Conservation (phyloP, 495 filamentous ascomycete genomes). For the Daldinia bambusicola region DNA sequence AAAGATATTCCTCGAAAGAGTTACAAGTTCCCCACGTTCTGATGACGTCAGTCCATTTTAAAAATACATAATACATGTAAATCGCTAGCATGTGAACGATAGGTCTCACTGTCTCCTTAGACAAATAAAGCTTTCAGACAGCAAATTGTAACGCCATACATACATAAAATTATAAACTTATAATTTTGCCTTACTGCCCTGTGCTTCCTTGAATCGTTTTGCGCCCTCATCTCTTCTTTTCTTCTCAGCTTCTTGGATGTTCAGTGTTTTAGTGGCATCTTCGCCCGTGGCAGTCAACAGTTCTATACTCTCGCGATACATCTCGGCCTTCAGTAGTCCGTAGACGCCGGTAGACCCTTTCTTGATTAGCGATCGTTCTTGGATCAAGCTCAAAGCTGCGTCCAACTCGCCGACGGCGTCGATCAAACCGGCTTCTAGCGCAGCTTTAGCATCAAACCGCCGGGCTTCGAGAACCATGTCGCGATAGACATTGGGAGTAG, state of each 20-base stretch:
- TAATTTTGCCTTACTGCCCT: constrained; percentile 56
- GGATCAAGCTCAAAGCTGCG: constrained; percentile 66
- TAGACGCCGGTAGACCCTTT: constrained; percentile 73
- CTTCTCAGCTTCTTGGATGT: constrained; percentile 52
- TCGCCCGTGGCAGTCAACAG: constrained; percentile 59
- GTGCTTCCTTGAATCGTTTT: constrained; percentile 53
- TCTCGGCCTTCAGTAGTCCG: constrained; percentile 74
- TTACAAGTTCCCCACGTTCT: not conserved
- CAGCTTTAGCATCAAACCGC: constrained; percentile 68
- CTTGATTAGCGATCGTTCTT: constrained; percentile 62
- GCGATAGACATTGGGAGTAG: constrained; percentile 65
- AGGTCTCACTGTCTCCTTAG: not conserved
- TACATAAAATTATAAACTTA: constrained; percentile 45
- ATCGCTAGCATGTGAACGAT: constrained; percentile 1
- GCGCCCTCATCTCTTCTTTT: constrained; percentile 56
- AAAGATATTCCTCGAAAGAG: too few relatives aligned
- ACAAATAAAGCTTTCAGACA: not conserved
- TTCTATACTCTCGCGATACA: constrained; percentile 71
- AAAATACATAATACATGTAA: too few relatives aligned
- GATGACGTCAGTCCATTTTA: constrained; percentile 21
- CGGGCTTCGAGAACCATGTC: constrained; percentile 74
- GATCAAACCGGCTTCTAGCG: constrained; percentile 71
- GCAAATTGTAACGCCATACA: not conserved
- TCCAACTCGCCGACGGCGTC: constrained; percentile 73
- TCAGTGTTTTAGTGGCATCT: constrained; percentile 5